A percentile compares a stretch with the other conserved stretches of the same genome.
Conservation (phyloP, 345 rosid genomes). For the Noccaea bulbosa region DNA sequence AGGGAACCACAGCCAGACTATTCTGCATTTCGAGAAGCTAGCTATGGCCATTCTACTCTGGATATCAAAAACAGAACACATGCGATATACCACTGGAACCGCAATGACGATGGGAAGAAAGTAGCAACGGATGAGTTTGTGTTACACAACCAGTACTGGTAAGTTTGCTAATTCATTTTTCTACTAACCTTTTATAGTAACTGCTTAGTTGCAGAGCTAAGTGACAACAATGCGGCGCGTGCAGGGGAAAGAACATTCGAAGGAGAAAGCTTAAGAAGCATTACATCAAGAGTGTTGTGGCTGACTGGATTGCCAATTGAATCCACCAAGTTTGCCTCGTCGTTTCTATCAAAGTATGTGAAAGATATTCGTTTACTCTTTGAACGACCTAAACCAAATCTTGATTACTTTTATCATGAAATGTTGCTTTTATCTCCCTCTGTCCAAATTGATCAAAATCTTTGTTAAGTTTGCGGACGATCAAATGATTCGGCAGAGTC, state of each 20-base stretch:
- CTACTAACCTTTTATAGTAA: background rate
- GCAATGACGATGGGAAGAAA: constrained; percentile 87
- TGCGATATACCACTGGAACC: constrained; percentile 90
- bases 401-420: background rate
- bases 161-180: constrained; percentile 32
- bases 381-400: background rate
- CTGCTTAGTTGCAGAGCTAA: constrained; percentile 24
- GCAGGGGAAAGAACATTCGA: constrained; percentile 65
- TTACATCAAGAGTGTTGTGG: constrained; percentile 43
- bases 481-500: no score
- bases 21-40: constrained; percentile 96
- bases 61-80: constrained; percentile 88
- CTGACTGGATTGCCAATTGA: constrained; percentile 38
- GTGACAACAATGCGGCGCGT: background rate
- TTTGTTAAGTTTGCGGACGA: background rate
- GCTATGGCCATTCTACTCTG: constrained; percentile 86
- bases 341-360: background rate
- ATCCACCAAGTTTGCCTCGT: background rate
- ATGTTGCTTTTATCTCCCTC: background rate
- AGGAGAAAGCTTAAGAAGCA: constrained; percentile 69
- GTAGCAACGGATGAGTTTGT: constrained; percentile 66
- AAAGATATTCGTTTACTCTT: background rate
- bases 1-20: constrained; percentile 88
- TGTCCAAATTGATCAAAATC: background rate
- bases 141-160: constrained; percentile 81